These are phyloP conservation scores for Acorus gramineus DNA, from an alignment of 106 monocot species.

Conservation along the genomic window DNA sequence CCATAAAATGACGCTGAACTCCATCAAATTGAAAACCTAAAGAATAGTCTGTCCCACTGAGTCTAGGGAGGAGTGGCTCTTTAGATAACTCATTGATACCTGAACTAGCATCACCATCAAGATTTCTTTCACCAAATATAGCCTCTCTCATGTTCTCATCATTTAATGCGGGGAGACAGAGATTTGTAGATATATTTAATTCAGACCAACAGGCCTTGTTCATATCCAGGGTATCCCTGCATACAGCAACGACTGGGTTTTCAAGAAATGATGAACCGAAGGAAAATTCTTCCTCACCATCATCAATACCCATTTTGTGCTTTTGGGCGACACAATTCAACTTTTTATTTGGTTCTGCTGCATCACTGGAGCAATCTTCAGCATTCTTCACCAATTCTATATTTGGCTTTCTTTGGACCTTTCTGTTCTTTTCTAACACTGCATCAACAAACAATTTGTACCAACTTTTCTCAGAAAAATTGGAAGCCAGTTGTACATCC, in stretches of 20 bases:
- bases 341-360: neutral
- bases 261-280: conserved; percentile 19
- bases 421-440: conserved; percentile 24
- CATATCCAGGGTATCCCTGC: conserved; percentile 37
- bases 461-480: conserved; percentile 34
- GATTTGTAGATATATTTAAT: conserved; percentile 63
- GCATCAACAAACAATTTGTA: conserved; percentile 44
- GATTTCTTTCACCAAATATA: conserved; percentile 38
- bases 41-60: conserved; percentile 46
- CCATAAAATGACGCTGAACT: conserved; percentile 12
- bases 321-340: neutral
- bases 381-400: neutral
- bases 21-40: conserved; percentile 54
- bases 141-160: conserved; percentile 59
- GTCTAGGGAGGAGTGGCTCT: conserved; percentile 11
- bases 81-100: conserved; percentile 1
- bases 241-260: conserved; percentile 57
- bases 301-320: neutral
- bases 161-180: conserved; percentile 67
- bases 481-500: neutral
- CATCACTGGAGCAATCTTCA: conserved; percentile 1
- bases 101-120: neutral
- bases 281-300: neutral
- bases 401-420: neutral
- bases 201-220: conserved; percentile 35